phyloP scores from a whole-genome alignment of 2,329 filamentous ascomycete species.

The Lecanicillium sp. region DNA sequence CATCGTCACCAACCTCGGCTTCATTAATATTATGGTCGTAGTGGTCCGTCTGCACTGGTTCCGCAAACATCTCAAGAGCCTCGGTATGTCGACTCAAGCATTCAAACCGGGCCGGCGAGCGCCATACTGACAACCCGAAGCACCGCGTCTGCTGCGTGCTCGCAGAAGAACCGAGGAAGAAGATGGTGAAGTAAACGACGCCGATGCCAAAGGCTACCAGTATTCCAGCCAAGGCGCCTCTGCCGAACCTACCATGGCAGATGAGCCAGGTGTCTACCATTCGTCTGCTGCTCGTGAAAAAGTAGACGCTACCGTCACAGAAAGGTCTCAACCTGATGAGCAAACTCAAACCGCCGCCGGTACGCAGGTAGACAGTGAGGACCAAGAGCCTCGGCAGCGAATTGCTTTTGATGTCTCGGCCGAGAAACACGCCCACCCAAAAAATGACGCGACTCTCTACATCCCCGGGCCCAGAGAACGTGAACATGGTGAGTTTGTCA shows the following conservation, averaged over 20 bases:
- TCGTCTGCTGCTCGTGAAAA: too few species aligned
- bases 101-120: too few species aligned
- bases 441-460: conserved; percentile 17
- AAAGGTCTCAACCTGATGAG: neutral
- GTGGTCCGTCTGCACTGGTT: conserved; percentile 41
- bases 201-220: too few species aligned
- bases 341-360: neutral
- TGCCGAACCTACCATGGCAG: too few species aligned
- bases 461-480: conserved; percentile 24
- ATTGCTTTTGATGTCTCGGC: conserved; percentile 21
- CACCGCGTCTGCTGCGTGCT: too few species aligned
- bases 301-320: neutral
- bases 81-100: conserved; percentile 26
- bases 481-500: conserved; percentile 15
- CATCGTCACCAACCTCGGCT: conserved; percentile 37
- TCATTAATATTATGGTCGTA: conserved; percentile 41
- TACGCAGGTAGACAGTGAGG: neutral
- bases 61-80: conserved; percentile 31
- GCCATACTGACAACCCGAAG: too few species aligned
- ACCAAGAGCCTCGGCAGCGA: neutral
- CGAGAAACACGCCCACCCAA: conserved; percentile 14
- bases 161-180: too few species aligned
- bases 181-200: too few species aligned
- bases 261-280: too few species aligned
- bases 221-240: too few species aligned